These are phyloP conservation scores for Pisolithus sp. DNA, from an alignment of 768 basidiomycete species.

Conservation along the genomic window DNA sequence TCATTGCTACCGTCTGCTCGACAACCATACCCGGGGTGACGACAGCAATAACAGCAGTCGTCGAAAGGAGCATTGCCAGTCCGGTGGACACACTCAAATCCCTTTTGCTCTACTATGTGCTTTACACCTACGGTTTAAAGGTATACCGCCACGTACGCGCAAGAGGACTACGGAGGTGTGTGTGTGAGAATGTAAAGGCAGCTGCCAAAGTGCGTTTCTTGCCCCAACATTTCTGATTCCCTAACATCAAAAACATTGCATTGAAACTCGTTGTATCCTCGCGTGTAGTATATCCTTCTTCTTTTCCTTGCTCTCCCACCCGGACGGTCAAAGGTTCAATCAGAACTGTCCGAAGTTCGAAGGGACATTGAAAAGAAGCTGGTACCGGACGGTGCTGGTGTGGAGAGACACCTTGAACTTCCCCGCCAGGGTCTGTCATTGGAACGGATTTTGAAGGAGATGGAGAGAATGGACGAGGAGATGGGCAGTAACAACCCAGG, in stretches of 20 bases:
- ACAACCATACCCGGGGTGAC: not conserved
- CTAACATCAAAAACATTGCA: not conserved
- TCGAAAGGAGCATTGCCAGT: not conserved
- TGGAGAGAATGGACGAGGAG: constrained; percentile 72
- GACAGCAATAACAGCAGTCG: not conserved
- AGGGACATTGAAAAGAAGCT: constrained; percentile 62
- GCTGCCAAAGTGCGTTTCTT: constrained; percentile 18
- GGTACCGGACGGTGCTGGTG: constrained; percentile 54
- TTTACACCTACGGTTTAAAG: constrained; percentile 20
- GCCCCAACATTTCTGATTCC: not conserved
- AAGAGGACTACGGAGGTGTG: constrained; percentile 25
- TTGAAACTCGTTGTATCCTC: not conserved
- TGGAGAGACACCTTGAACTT: constrained; percentile 59
- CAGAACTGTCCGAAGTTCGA: constrained; percentile 59
- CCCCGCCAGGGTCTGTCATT: constrained; percentile 57
- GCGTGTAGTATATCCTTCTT: constrained; percentile 6
- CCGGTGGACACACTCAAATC: constrained; percentile 19
- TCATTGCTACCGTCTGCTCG: not conserved
- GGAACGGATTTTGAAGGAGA: constrained; percentile 73
- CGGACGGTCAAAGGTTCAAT: constrained; percentile 50
- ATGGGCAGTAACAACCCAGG: constrained; percentile 25
- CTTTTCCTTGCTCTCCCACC: constrained; percentile 56
- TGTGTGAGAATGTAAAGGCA: constrained; percentile 23
- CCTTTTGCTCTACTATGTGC: constrained; percentile 29
- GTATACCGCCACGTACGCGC: constrained; percentile 32